A percentile compares a stretch with the other conserved stretches of the same genome.
Evolutionary conservation across 352 stramenopile species (phyloP).

Genomic region (Phytophthora idaei): DNA sequence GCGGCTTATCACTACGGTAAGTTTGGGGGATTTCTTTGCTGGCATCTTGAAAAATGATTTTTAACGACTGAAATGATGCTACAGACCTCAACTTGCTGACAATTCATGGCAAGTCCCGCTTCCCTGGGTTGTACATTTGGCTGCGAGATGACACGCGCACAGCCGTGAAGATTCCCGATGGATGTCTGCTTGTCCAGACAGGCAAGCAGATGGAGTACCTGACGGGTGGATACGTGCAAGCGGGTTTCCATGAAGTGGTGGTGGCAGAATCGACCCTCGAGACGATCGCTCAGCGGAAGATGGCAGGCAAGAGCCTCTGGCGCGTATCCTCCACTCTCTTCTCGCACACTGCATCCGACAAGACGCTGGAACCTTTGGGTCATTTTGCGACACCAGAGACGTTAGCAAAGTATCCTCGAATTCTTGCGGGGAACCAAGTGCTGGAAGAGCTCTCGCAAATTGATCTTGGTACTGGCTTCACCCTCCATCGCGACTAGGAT

Average conservation of each 20-base stretch:
- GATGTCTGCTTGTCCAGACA: conserved; percentile 88
- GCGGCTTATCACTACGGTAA: conserved; percentile 92
- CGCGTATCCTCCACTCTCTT: conserved; percentile 93
- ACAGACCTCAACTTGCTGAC: conserved; percentile 93
- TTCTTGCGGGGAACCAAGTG: conserved; percentile 89
- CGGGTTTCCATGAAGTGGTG: conserved; percentile 94
- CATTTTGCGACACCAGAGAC: conserved; percentile 77
- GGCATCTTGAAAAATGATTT: background rate
- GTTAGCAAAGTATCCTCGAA: conserved; percentile 75
- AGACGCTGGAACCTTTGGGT: conserved; percentile 80
- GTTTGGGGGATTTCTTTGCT: background rate
- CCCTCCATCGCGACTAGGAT: conserved; percentile 65
- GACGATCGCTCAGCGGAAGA: conserved; percentile 74
- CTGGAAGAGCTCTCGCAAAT: conserved; percentile 88
- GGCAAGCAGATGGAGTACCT: conserved; percentile 94
- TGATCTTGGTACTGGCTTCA: conserved; percentile 77
- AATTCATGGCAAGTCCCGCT: conserved; percentile 93
- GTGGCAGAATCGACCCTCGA: conserved; percentile 78
- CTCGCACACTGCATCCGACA: conserved; percentile 90
- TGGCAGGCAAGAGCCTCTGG: conserved; percentile 82
- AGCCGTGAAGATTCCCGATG: conserved; percentile 88
- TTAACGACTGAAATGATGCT: conserved; percentile 18
- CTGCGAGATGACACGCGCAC: conserved; percentile 86
- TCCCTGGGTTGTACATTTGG: conserved; percentile 92
- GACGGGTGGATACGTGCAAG: conserved; percentile 91